These are phyloP conservation scores for Mycogone perniciosa DNA, from an alignment of 2,329 filamentous ascomycete genomes.

Conservation along the genomic window DNA sequence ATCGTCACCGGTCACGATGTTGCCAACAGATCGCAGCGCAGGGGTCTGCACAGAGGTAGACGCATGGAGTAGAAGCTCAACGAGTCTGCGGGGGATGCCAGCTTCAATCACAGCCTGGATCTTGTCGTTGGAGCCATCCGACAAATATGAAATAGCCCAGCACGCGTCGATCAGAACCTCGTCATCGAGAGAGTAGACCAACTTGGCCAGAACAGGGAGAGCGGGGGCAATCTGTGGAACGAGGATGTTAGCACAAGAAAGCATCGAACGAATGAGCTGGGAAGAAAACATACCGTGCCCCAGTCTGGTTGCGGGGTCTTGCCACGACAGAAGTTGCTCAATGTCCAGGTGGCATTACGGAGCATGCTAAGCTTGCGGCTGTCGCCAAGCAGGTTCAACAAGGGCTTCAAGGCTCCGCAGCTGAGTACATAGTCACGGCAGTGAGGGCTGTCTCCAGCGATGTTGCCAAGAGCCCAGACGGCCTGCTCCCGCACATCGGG, in stretches of 20 bases:
- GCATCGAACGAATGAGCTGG: not conserved
- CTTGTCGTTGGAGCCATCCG: conserved; percentile 97
- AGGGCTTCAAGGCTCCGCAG: conserved; percentile 83
- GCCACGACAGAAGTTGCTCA: conserved; percentile 99
- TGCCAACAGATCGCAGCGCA: conserved; percentile 91
- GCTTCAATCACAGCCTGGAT: conserved; percentile 99
- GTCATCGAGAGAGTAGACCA: conserved; percentile 97
- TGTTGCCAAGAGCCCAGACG: conserved; percentile 97
- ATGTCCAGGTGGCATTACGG: conserved; percentile 94
- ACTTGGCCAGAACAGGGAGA: conserved; percentile 89
- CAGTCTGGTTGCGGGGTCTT: conserved; percentile 99
- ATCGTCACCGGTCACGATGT: conserved; percentile 98
- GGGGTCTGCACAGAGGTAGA: conserved; percentile 98
- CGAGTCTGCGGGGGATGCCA: conserved; percentile 89
- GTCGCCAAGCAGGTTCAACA: conserved; percentile 85
- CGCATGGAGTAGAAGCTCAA: conserved; percentile 95
- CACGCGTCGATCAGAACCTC: conserved; percentile 98
- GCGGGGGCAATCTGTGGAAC: conserved; percentile 75
- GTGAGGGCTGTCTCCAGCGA: conserved; percentile 94
- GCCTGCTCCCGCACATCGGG: conserved; percentile 97
- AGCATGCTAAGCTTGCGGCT: conserved; percentile 99
- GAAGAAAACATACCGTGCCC: conserved; percentile 66
- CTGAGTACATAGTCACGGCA: conserved; percentile 95
- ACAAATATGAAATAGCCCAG: conserved; percentile 99
- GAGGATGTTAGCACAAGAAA: conserved; percentile 9